Evolutionary conservation across 345 rosid genomes (phyloP), one percentile per base, ranked within the genome.

Genomic region (Corchorus capsularis): DNA sequence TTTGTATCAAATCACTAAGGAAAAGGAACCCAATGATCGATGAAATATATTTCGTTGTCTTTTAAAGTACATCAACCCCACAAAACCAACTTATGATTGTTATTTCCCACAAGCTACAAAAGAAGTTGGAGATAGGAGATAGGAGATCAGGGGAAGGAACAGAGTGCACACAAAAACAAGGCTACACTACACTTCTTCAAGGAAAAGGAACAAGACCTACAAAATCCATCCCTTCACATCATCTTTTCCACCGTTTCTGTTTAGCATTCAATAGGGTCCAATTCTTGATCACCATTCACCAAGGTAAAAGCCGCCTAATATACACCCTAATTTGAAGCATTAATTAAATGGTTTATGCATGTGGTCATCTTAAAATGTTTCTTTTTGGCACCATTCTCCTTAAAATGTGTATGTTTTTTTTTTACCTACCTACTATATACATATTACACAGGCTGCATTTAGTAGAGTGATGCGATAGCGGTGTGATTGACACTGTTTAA

Each of bases 51-150:
- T 59, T 41, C 41, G 53, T 34, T 12, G 50, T 49, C 50, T 56
- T 27, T 27, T 12, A 13, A 65, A 70, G 74, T 53, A 53, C 62
- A 70, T 70, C 15, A 50, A 35, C 74, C 47, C 74, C 47, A 47
- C 60, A 52, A 39, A 39, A 43, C 60, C 62, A 32, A 34, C 27
- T 52, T 35, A 53, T 53, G 20, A 69, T 69, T 47, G 20, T 45
- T 19, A 20, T 69, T 69, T 69, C 49, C 27, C 27, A 8, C 68
- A 60, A 32, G 46, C 49, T 22, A 17, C 46, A 37, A 17, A 2
- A 34, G 65, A 61, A 39, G 43, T 39, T 39, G 43, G 43, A 39
- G 43, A 39, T 27, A 0, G 27, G 27, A 27, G 27, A 27, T 27
- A 0, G 27, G 27, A 27, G 27, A 27, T 27, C 27, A 27, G 27